Conservation (phyloP, 208 protist genomes). For the Trypanosoma cruzi region DNA sequence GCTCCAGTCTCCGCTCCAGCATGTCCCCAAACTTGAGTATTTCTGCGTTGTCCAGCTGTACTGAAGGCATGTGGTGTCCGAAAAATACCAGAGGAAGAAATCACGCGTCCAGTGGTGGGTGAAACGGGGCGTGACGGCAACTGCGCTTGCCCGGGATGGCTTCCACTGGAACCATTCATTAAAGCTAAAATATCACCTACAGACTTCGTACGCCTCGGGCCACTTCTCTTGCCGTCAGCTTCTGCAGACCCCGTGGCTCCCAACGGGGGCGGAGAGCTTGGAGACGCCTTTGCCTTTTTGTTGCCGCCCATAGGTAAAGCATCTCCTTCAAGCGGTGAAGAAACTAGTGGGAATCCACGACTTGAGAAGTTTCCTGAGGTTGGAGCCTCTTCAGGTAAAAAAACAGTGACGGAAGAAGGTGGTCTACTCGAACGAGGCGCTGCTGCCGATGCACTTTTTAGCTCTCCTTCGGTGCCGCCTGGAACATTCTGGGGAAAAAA, state of each 20-base stretch:
- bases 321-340: background rate
- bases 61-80: background rate
- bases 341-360: background rate
- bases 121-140: background rate
- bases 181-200: slow-evolving; percentile 4
- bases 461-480: background rate
- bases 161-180: background rate
- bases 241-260: background rate
- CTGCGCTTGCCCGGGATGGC: background rate
- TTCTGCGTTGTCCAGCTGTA: background rate
- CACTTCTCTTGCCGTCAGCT: background rate
- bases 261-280: background rate
- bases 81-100: background rate
- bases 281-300: background rate
- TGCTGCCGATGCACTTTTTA: background rate
- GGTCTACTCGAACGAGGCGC: background rate
- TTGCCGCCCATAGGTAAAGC: background rate
- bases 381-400: background rate
- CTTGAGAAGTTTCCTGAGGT: background rate
- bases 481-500: background rate
- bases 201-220: slow-evolving; percentile 9
- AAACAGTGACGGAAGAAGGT: background rate
- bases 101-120: background rate
- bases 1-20: background rate
- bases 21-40: background rate